These are phyloP conservation scores for Blastocystis sp. DNA, from an alignment of 352 stramenopile species.

Conservation along the genomic window DNA sequence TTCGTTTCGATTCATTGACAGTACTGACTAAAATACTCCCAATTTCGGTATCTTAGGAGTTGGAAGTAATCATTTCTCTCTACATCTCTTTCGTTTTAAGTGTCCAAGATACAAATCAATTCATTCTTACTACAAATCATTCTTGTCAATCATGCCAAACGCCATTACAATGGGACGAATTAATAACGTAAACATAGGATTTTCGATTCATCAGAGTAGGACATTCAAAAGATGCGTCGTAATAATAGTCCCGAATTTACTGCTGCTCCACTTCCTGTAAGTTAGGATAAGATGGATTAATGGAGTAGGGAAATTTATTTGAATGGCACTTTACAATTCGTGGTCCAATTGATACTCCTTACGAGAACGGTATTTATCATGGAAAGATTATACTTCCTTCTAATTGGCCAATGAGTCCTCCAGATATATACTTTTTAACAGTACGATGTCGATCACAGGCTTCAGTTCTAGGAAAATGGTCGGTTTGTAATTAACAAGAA, in stretches of 20 bases:
- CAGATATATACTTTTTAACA: slow-evolving; percentile 93
- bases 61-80: background rate
- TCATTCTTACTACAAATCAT: background rate
- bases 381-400: slow-evolving; percentile 86
- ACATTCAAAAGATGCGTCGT: slow-evolving; percentile 38
- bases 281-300: background rate
- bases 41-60: background rate
- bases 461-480: slow-evolving; percentile 74
- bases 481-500: slow-evolving; percentile 93
- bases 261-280: slow-evolving; percentile 28
- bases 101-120: background rate
- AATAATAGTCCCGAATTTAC: slow-evolving; percentile 15
- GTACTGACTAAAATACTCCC: background rate
- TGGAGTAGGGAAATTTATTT: slow-evolving; percentile 76
- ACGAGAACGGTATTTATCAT: slow-evolving; percentile 92
- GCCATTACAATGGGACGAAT: slow-evolving; percentile 38
- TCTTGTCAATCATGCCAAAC: slow-evolving; percentile 1
- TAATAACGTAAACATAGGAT: background rate
- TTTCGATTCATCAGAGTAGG: background rate
- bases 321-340: slow-evolving; percentile 94
- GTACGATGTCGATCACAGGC: background rate
- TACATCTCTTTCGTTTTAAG: background rate
- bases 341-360: slow-evolving; percentile 87
- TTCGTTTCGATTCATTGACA: background rate
- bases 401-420: slow-evolving; percentile 89